These are phyloP conservation scores for Talaromyces stipitatus DNA, from an alignment of 495 filamentous ascomycete species.

Conservation along the genomic window DNA sequence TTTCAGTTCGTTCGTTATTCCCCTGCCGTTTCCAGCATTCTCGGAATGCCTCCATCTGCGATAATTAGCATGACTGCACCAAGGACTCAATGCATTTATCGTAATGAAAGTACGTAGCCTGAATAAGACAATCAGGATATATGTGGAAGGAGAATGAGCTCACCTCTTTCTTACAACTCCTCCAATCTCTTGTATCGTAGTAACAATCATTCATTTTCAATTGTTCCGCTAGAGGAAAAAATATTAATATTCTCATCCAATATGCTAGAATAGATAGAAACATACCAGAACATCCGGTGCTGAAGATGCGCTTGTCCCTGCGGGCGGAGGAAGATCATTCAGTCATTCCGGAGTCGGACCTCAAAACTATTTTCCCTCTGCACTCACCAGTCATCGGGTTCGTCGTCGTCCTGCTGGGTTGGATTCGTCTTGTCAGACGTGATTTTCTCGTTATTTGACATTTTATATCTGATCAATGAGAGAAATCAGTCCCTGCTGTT, in stretches of 20 bases:
- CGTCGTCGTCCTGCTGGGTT: constrained; percentile 65
- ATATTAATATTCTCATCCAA: neutral
- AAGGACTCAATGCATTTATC: too few species aligned
- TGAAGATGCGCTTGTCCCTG: constrained; percentile 96
- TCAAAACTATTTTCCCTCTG: neutral
- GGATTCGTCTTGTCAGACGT: constrained; percentile 22
- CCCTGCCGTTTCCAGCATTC: constrained; percentile 90
- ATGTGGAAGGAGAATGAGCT: constrained; percentile 18
- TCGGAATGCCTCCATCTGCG: constrained; percentile 85
- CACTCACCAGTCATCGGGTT: constrained; percentile 87
- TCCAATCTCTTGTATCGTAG: constrained; percentile 94
- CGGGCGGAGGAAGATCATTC: neutral
- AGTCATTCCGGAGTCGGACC: constrained; percentile 16
- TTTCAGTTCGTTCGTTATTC: constrained; percentile 75
- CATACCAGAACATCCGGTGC: constrained; percentile 86
- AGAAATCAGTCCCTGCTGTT: too few species aligned
- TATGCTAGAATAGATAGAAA: neutral
- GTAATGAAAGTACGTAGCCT: too few species aligned
- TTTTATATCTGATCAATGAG: constrained; percentile 15
- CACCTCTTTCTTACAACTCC: constrained; percentile 82
- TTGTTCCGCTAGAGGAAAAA: constrained; percentile 63
- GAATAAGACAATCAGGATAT: too few species aligned
- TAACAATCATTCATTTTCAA: constrained; percentile 90
- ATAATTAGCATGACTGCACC: neutral
- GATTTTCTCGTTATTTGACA: constrained; percentile 33